Conservation (phyloP, 495 filamentous ascomycete species). For the Penicillium herquei region DNA sequence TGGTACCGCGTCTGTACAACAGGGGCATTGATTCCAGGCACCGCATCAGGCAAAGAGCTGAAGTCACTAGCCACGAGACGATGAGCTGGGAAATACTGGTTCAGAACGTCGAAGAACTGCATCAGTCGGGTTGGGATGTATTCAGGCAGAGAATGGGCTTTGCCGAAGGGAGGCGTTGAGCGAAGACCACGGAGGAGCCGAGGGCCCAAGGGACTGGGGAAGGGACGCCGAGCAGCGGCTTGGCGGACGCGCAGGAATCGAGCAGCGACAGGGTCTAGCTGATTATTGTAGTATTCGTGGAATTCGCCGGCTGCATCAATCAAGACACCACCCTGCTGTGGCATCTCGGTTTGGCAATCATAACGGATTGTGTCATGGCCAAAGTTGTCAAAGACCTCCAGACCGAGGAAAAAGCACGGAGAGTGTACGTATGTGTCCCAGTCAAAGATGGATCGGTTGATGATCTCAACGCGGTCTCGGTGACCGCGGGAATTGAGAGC, state of each 20-base stretch:
- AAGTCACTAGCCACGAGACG: constrained; percentile 90
- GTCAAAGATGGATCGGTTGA: constrained; percentile 91
- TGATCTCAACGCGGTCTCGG: constrained; percentile 81
- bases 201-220: constrained; percentile 55
- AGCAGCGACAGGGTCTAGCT: constrained; percentile 77
- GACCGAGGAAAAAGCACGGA: constrained; percentile 96
- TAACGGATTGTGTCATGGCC: constrained; percentile 92
- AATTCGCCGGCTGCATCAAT: constrained; percentile 88
- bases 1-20: constrained; percentile 94
- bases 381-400: constrained; percentile 99
- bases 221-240: constrained; percentile 54
- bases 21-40: constrained; percentile 81
- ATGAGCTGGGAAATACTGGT: constrained; percentile 83
- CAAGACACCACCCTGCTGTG: constrained; percentile 82
- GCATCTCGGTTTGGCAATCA: constrained; percentile 67
- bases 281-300: constrained; percentile 81
- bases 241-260: constrained; percentile 80
- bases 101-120: constrained; percentile 92
- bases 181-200: constrained; percentile 56
- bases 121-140: constrained; percentile 93
- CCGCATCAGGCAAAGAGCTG: constrained; percentile 74
- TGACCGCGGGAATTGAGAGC: constrained; percentile 70
- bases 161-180: constrained; percentile 58
- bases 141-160: constrained; percentile 78
- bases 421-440: constrained; percentile 83